phyloP scores from a whole-genome alignment of 441 rosid genomes.

The Manihot esculenta region DNA sequence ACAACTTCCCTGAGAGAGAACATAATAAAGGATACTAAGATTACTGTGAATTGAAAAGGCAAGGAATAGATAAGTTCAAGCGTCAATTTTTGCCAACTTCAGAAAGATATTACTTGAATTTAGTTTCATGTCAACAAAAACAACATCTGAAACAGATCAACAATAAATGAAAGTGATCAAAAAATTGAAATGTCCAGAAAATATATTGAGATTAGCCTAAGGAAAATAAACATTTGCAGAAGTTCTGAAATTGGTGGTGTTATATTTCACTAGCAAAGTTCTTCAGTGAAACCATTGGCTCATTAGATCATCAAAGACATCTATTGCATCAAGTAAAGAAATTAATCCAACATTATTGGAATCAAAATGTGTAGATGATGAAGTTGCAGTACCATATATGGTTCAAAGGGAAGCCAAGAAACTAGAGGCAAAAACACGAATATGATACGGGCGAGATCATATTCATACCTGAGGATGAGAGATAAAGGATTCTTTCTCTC shows the following conservation, averaged over 20 bases:
- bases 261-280: background rate
- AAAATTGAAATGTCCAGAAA: background rate
- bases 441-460: slow-evolving; percentile 7
- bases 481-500: slow-evolving; percentile 27
- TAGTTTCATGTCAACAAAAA: background rate
- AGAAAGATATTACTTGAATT: background rate
- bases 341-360: background rate
- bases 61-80: background rate
- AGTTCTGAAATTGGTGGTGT: background rate
- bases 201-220: too few species aligned
- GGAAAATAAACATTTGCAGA: background rate
- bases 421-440: slow-evolving; percentile 12
- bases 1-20: slow-evolving; percentile 35
- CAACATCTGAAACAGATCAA: background rate
- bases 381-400: background rate
- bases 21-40: background rate
- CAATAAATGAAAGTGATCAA: background rate
- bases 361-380: background rate
- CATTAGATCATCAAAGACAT: background rate
- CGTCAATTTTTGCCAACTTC: background rate
- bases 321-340: too few species aligned
- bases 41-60: background rate
- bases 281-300: background rate
- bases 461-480: too few species aligned
- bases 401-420: background rate